Evolutionary conservation across 2,329 filamentous ascomycete species (phyloP), one percentile per base, ranked within the genome.

Genomic region (Cadophora sp.): DNA sequence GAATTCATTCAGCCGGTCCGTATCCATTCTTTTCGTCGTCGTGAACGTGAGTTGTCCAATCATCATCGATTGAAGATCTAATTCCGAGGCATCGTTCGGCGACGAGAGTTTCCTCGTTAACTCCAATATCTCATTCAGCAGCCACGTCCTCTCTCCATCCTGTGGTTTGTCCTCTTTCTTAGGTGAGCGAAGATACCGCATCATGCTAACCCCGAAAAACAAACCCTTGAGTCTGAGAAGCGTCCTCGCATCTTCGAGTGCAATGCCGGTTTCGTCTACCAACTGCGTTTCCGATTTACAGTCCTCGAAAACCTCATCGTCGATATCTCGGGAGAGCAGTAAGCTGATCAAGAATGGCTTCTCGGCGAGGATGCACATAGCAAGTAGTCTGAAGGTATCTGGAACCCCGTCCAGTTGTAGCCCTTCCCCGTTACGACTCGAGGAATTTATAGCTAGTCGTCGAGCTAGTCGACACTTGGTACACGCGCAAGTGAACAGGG

Each of bases 201-300:
- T 36, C 48, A 63, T 53, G 22, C 33, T 53, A 8, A 56, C 48
- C 9, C 60, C 60, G 36, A 63, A 63, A 33, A 63, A 63, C 16
- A 55, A 55, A 4, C 48, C 48, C 22, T 56, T 63, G 3, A 48
- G 33, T 51, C 20, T 39, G 3, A 53, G 36, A 24, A 63, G 36
- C 8, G 39, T 55, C 39, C 48, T 63, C 6, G 60, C 60, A 33
- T 55, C 60, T 13, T 53, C 47, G 13, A 53, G 47, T 4, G 47
- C 48, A 20, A 63, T 55, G 8, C 48, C 60, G 8, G 60, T 43
- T 43, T 41, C 60, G 8, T 51, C 45, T 2, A 53, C 60, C 8
- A 63, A 9, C 14, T 63, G 33, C 33, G 27, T 43, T 36, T 55
- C 60, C 4, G 47, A 53, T 33, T 30, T 53, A 36, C 45, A 50